phyloP scores from a whole-genome alignment of 164 flowering plant genomes.

The Dillenia turbinata region DNA sequence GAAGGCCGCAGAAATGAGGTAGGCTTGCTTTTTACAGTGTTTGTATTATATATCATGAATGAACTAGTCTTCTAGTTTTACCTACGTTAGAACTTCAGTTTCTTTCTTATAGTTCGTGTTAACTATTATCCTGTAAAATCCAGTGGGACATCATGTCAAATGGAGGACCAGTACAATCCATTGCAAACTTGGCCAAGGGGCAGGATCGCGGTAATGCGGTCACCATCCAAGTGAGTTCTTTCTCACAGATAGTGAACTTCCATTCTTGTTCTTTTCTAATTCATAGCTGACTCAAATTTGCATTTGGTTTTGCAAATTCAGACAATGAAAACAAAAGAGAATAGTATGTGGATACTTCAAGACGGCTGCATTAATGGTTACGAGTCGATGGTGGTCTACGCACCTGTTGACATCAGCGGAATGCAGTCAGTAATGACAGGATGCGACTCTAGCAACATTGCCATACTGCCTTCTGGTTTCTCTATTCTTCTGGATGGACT shows the following conservation, averaged over 20 bases:
- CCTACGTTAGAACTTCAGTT: too few species aligned
- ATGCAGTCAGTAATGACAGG: slow-evolving; percentile 90
- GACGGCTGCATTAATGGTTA: slow-evolving; percentile 77
- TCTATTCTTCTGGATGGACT: slow-evolving; percentile 84
- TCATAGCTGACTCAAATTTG: neutral
- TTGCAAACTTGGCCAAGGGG: slow-evolving; percentile 83
- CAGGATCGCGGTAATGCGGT: slow-evolving; percentile 92
- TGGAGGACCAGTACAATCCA: slow-evolving; percentile 54
- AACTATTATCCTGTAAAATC: neutral
- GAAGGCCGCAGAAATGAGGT: slow-evolving; percentile 81
- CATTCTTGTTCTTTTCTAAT: neutral
- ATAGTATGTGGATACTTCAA: slow-evolving; percentile 72
- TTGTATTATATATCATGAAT: neutral
- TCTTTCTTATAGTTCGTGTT: too few species aligned
- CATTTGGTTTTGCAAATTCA: slow-evolving; percentile 17
- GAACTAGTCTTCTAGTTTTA: too few species aligned
- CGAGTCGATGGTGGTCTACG: slow-evolving; percentile 81
- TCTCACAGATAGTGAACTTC: too few species aligned
- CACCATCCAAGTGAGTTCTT: slow-evolving; percentile 60
- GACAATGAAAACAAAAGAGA: slow-evolving; percentile 67
- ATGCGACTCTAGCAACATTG: slow-evolving; percentile 73
- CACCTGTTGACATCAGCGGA: slow-evolving; percentile 64
- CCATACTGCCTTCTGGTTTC: slow-evolving; percentile 83
- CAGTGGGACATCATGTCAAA: slow-evolving; percentile 90
- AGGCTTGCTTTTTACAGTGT: neutral